phyloP scores from a whole-genome alignment of 345 rosid genomes.

The Arabis alpina region DNA sequence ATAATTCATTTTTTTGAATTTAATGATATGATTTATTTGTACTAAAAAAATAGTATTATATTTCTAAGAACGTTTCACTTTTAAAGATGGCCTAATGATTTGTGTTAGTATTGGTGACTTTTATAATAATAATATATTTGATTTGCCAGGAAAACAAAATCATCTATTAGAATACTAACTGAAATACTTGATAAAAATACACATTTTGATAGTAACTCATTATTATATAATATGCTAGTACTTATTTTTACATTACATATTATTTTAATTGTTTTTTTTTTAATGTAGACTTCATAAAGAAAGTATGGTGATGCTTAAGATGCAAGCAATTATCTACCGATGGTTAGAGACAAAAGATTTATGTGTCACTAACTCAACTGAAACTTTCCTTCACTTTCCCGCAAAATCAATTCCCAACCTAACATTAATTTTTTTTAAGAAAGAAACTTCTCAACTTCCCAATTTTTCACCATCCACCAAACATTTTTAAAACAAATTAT shows the following conservation, averaged over 20 bases:
- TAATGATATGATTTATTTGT: no score
- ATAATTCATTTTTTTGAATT: no score
- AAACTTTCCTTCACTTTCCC: constrained; percentile 67
- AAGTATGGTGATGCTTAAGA: constrained; percentile 39
- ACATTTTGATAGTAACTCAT: no score
- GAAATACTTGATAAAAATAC: no score
- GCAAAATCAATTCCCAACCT: constrained; percentile 55
- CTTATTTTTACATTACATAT: not conserved
- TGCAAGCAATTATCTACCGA: constrained; percentile 37
- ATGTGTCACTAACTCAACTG: constrained; percentile 47
- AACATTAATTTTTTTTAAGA: constrained; percentile 35
- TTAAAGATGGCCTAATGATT: no score
- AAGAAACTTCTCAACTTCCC: constrained; percentile 69
- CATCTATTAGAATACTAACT: no score
- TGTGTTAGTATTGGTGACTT: no score
- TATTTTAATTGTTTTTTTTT: not conserved
- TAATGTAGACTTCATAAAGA: constrained; percentile 17
- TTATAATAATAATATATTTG: no score
- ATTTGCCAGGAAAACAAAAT: no score
- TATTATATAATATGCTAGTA: no score
- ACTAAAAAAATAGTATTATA: no score
- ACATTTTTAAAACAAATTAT: constrained; percentile 31
- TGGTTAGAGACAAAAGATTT: constrained; percentile 27
- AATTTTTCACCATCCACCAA: constrained; percentile 53
- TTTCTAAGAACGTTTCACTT: no score